Base-by-base conservation (phyloP, 768 basidiomycete genomes). In the Leucosporidium yakuticum region DNA sequence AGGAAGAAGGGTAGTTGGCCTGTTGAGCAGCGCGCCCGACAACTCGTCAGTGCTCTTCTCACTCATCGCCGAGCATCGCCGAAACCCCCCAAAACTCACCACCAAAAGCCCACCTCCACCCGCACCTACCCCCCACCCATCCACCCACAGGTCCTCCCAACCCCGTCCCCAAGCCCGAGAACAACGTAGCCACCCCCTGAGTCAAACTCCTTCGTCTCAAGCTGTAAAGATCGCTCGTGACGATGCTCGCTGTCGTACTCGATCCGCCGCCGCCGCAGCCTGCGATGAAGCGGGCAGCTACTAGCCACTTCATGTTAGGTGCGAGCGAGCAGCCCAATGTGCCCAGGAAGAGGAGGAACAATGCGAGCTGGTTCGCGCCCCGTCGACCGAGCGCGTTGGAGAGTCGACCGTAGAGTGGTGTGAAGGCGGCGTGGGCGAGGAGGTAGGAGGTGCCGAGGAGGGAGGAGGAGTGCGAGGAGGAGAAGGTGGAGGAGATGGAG, bases 161-260 rank as follows among this genome's bases (percentile, higher is more conserved):
- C 0, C 80, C 80, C 1, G 76, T 74, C 65, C 93, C 93, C 61
- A 90, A 80, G 55, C 92, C 93, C 76, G 86, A 94, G 71, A 91
- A 74, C 75, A 71, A 49, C 56, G 76, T 78, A 2, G 65, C 74
- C 82, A 91, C 83, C 64, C 93, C 93, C 78, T 97, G 94, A 76
- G 91, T 95, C 15, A 95, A 79, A 4, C 91, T 93, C 64, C 94
- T 83, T 69, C 90, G 86, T 76, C 88, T 88, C 74, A 96, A 79
- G 17, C 91, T 90, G 68, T 96, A 88, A 31, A 96, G 81, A 80
- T 98, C 94, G 15, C 89, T 88, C 64, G 91, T 85, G 58, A 90
- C 83, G 64, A 96, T 85, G 53, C 69, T 65, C 27, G 64, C 62
- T n/a, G 68, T 62, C 49, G 70, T 65, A 69, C 77, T 70, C 50